phyloP scores from a whole-genome alignment of 129 eudicot genomes.

The Scalesia atractyloides region DNA sequence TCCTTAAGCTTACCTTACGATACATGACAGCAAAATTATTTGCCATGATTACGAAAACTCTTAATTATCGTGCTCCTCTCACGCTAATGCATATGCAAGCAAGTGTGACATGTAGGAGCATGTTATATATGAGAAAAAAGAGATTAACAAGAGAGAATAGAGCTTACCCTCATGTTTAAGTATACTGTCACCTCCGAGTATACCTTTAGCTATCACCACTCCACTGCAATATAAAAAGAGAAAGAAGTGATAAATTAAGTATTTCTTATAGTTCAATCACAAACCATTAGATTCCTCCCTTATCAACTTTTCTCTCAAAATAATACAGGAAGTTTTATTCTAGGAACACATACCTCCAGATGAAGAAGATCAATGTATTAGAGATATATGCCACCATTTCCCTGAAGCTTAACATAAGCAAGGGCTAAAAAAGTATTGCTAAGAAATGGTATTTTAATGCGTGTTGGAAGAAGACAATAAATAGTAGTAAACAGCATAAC shows the following conservation, averaged over 20 bases:
- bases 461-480: slow-evolving; percentile 12
- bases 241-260: background rate
- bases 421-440: slow-evolving; percentile 23
- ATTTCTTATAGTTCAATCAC: background rate
- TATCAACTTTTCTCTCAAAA: background rate
- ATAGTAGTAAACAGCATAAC: too few relatives aligned
- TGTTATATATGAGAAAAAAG: background rate
- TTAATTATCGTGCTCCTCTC: background rate
- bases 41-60: background rate
- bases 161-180: slow-evolving; percentile 59
- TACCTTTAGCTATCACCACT: slow-evolving; percentile 92
- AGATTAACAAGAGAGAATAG: background rate
- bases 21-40: too few relatives aligned
- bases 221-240: slow-evolving; percentile 55
- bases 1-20: too few relatives aligned
- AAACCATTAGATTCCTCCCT: slow-evolving; percentile 9
- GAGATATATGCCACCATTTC: slow-evolving; percentile 98
- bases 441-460: slow-evolving; percentile 15
- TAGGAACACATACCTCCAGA: slow-evolving; percentile 62
- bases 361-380: slow-evolving; percentile 85
- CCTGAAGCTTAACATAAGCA: slow-evolving; percentile 53
- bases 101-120: background rate
- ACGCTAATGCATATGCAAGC: background rate
- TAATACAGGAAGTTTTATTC: background rate
- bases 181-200: slow-evolving; percentile 60